A percentile compares a stretch with the other conserved stretches of the same genome.
These are phyloP conservation scores for Lipomyces mesembrius DNA, from an alignment of 805 yeast genomes.

Conservation along the genomic window DNA sequence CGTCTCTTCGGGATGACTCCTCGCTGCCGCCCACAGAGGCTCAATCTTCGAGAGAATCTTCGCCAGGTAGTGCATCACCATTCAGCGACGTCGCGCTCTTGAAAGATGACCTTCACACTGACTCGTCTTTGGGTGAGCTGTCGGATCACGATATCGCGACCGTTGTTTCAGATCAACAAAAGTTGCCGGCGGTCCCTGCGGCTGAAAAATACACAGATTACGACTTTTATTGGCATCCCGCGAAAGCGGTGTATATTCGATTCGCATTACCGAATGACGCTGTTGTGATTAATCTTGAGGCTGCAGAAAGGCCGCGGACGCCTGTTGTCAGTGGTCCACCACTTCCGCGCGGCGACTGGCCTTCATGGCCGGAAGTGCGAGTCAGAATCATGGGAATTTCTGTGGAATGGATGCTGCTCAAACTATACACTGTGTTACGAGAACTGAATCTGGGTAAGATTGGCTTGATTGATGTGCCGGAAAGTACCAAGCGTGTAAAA, in stretches of 20 bases:
- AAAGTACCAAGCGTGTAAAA: background rate
- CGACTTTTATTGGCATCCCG: slow-evolving; percentile 4
- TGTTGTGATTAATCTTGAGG: background rate
- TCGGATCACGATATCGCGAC: background rate
- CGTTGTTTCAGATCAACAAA: background rate
- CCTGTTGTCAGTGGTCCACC: background rate
- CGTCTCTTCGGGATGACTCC: background rate
- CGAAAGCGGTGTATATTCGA: slow-evolving; percentile 3
- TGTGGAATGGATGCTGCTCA: background rate
- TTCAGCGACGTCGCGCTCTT: background rate
- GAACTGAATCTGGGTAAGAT: background rate
- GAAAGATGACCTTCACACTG: background rate
- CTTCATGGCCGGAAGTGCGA: background rate
- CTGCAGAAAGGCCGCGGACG: background rate
- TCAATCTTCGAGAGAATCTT: slow-evolving; percentile 1
- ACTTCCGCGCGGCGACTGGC: background rate
- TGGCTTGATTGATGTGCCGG: slow-evolving; percentile 1
- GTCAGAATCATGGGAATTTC: slow-evolving; percentile 5
- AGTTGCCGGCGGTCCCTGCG: background rate
- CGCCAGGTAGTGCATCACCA: background rate
- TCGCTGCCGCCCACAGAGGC: background rate
- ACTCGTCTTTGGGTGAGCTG: background rate
- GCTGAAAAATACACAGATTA: background rate
- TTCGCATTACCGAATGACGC: slow-evolving; percentile 2
- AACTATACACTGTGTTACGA: background rate